Evolutionary conservation across 768 basidiomycete genomes (phyloP).

Genomic region (Pilatotrama ljubarskyi): DNA sequence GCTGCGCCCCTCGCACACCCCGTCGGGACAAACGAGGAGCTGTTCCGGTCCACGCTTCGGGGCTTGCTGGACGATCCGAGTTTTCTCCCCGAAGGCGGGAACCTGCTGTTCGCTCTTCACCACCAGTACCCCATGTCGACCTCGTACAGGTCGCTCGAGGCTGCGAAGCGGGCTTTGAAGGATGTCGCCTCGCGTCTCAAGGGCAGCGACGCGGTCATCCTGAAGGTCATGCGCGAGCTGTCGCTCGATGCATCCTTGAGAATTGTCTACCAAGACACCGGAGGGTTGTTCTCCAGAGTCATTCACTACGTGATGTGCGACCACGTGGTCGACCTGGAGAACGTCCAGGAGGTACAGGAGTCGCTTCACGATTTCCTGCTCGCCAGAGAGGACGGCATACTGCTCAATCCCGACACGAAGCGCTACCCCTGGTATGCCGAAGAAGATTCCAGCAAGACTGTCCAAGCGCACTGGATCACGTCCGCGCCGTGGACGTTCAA

Average conservation of each 20-base stretch:
- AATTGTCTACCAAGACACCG: not conserved
- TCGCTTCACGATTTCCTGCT: not conserved
- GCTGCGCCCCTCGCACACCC: not conserved
- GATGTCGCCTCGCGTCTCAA: conserved; percentile 8
- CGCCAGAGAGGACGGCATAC: too few species aligned
- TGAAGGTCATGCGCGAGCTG: not conserved
- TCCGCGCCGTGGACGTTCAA: not conserved
- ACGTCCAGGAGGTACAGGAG: not conserved
- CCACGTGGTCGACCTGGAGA: not conserved
- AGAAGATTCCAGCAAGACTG: not conserved
- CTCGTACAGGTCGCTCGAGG: too few species aligned
- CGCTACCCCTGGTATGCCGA: not conserved
- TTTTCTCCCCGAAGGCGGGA: conserved; percentile 43
- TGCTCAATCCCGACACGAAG: not conserved
- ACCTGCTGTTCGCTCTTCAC: conserved; percentile 41
- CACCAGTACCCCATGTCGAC: conserved; percentile 36
- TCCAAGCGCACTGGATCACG: not conserved
- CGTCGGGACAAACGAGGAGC: conserved; percentile 1
- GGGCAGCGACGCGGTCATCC: conserved; percentile 9
- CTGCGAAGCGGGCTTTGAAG: not conserved
- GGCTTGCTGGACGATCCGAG: conserved; percentile 33
- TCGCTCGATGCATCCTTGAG: conserved; percentile 1
- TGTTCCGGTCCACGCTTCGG: conserved; percentile 20
- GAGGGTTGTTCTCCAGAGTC: not conserved
- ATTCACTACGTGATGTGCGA: not conserved